Evolutionary conservation across 2,329 filamentous ascomycete species (phyloP), one percentile per base, ranked within the genome.

Genomic region (Fusarium chlamydosporum): DNA sequence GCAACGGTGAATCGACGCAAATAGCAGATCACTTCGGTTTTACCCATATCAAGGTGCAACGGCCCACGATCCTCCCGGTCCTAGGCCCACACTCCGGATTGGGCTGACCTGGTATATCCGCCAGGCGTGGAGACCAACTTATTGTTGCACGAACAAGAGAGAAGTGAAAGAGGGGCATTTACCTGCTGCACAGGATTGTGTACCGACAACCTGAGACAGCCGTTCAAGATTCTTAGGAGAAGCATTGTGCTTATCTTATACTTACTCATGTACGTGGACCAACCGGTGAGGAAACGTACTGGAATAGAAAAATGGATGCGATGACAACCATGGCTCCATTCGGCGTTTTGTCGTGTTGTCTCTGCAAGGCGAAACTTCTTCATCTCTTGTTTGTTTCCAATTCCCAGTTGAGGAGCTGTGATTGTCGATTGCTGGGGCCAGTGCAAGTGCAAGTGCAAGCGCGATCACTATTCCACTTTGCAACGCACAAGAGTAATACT

Each of bases 161-260:
- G 42, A 66, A 50, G 53, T 45, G 52, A 55, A 52, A 58, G 55
- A 56, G 56, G 52, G 54, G 52, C 58, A 63, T 61, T 41, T 60
- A 61, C 56, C 55, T 61, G 59, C 54, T 67, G 70, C 60, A 47
- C 55, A 52, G 66, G 64, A 72, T 72, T 65, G 70, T 68, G 61
- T 60, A 58, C 61, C 70, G 45, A 65, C 58, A 35, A 74, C 72
- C 71, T 74, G 72, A 74, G 72, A 74, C 72, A 70, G 46, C 60
- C 52, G 65, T 56, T 54, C 55, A 51, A 51, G 37, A 41, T 40
- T 53, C 61, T 58, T 61, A 37, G 58, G 38, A 34, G 70, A 61
- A 67, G 68, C 67, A 73, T 69, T 72, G 65, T 66, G 63, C 67
- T 72, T 61, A 61, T 52, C 61, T 59, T 72, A 62, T 63, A 72